Evolutionary conservation across 352 stramenopile genomes (phyloP).

Genomic region (Globisporangium heterothallicum): DNA sequence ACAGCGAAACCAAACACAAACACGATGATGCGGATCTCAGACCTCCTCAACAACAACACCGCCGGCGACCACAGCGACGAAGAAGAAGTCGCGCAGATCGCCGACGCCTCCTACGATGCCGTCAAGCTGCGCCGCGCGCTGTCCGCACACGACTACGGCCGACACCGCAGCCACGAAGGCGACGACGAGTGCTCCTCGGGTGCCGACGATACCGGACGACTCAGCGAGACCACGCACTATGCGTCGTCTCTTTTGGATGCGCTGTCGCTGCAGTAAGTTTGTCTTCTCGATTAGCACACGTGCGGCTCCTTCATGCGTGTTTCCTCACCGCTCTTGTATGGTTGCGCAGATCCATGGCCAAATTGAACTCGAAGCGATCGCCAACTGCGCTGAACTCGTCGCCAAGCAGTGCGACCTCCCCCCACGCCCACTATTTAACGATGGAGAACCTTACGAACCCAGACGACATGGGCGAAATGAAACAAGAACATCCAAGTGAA

Average conservation of each 20-base stretch:
- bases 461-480: conserved; percentile 12
- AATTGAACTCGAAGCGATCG: conserved; percentile 16
- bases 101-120: conserved; percentile 5
- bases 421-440: conserved; percentile 6
- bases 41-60: conserved; percentile 14
- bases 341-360: conserved; percentile 12
- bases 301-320: background rate
- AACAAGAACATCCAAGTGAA: conserved; percentile 5
- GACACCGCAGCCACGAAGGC: conserved; percentile 1
- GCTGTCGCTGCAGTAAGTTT: conserved; percentile 13
- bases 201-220: conserved; percentile 9
- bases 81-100: conserved; percentile 16
- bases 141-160: conserved; percentile 10
- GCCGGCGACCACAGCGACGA: conserved; percentile 13
- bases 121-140: conserved; percentile 10
- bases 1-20: background rate
- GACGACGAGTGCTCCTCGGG: conserved; percentile 11
- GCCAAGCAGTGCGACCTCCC: background rate
- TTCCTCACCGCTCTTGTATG: background rate
- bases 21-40: conserved; percentile 17
- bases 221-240: conserved; percentile 13
- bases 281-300: background rate
- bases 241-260: conserved; percentile 14
- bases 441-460: conserved; percentile 15
- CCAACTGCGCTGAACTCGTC: conserved; percentile 12